Percentiles rank a stretch among this genome's conserved stretches.
Evolutionary conservation across 352 stramenopile genomes (phyloP).

Genomic region (Phytophthora podocarpi): DNA sequence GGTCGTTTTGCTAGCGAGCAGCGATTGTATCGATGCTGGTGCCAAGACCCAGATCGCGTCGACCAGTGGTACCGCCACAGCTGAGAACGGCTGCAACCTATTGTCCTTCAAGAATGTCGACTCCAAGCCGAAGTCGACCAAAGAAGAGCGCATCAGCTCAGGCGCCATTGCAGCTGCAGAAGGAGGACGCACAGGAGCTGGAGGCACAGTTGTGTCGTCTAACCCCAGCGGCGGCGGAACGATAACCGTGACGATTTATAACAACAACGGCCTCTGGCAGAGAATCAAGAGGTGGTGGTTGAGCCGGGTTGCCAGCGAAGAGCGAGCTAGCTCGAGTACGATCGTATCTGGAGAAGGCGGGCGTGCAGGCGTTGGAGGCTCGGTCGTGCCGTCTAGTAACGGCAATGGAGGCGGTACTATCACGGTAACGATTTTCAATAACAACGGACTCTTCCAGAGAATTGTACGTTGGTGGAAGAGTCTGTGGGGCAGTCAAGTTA

Average conservation of each 20-base stretch:
- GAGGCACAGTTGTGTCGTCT: slow-evolving; percentile 4
- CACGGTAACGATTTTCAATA: slow-evolving; percentile 20
- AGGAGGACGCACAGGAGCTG: slow-evolving; percentile 16
- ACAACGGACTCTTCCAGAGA: slow-evolving; percentile 20
- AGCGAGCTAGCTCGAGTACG: neutral
- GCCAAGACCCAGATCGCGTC: slow-evolving; percentile 1
- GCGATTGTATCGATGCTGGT: neutral
- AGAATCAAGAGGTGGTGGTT: slow-evolving; percentile 21
- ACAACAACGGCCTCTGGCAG: slow-evolving; percentile 24
- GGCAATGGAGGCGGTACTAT: slow-evolving; percentile 15
- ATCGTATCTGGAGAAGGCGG: slow-evolving; percentile 12
- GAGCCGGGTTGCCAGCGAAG: slow-evolving; percentile 1
- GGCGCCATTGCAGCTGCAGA: slow-evolving; percentile 7
- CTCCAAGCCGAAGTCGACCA: neutral
- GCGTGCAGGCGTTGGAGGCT: slow-evolving; percentile 3
- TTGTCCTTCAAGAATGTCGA: slow-evolving; percentile 13
- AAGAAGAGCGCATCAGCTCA: slow-evolving; percentile 14
- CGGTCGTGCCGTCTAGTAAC: slow-evolving; percentile 6
- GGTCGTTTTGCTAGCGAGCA: neutral
- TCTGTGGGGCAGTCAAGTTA: neutral
- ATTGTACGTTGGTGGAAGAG: slow-evolving; percentile 16
- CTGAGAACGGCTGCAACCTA: neutral
- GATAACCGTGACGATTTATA: slow-evolving; percentile 16
- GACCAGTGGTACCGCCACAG: neutral
- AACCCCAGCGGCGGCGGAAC: slow-evolving; percentile 5